Evolutionary conservation across 345 rosid genomes (phyloP).

Genomic region (Camelina sativa): DNA sequence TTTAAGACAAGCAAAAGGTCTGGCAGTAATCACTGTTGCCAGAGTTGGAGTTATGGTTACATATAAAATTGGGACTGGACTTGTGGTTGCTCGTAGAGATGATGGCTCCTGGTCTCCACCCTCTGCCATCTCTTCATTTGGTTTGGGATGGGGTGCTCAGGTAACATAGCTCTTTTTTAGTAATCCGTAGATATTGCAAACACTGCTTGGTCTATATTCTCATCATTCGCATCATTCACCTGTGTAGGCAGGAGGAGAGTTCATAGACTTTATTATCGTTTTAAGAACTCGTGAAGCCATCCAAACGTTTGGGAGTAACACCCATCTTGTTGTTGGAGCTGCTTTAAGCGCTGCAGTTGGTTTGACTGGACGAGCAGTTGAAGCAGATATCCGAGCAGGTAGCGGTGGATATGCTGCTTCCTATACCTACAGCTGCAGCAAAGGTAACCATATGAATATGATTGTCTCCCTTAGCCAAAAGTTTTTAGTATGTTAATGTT

Average conservation of each 20-base stretch:
- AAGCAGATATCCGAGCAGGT: constrained; percentile 92
- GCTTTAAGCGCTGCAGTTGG: constrained; percentile 95
- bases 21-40: constrained; percentile 79
- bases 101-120: constrained; percentile 99
- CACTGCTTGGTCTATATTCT: constrained; percentile 10
- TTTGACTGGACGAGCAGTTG: constrained; percentile 75
- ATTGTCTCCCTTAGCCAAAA: background rate
- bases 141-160: constrained; percentile 99
- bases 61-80: constrained; percentile 91
- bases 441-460: constrained; percentile 59
- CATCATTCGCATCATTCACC: constrained; percentile 20
- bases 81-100: constrained; percentile 82
- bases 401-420: constrained; percentile 95
- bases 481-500: background rate
- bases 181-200: constrained; percentile 12
- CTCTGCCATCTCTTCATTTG: constrained; percentile 88
- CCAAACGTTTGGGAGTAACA: constrained; percentile 79
- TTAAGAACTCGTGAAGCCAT: constrained; percentile 86
- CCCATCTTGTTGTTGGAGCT: constrained; percentile 89
- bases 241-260: constrained; percentile 94
- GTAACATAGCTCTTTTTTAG: constrained; percentile 42
- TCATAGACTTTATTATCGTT: constrained; percentile 90
- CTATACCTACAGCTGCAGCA: constrained; percentile 97
- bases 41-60: constrained; percentile 93
- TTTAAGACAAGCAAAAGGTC: constrained; percentile 84